Conservation (phyloP, 2,329 filamentous ascomycete species). For the Fusarium abutilonis region DNA sequence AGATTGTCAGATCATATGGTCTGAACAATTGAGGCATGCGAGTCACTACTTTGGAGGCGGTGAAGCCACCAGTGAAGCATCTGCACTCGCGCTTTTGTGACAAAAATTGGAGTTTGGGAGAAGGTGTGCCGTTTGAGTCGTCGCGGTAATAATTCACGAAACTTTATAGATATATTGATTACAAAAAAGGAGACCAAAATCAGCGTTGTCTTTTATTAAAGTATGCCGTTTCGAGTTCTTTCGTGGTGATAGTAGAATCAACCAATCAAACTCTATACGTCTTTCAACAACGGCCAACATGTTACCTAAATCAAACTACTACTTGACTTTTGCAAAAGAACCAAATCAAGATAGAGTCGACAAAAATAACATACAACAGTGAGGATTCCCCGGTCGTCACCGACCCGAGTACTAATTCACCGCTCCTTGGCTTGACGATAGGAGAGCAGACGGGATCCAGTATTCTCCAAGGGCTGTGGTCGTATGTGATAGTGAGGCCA, state of each 20-base stretch:
- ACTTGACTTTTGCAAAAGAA: no score
- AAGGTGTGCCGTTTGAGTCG: not conserved
- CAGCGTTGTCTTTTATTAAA: no score
- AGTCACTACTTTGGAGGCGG: not conserved
- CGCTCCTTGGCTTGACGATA: constrained; percentile 20
- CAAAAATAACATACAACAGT: constrained; percentile 20
- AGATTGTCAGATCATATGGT: not conserved
- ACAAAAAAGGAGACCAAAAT: constrained; percentile 1
- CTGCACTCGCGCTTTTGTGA: no score
- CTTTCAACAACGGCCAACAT: no score
- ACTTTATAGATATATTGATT: no score
- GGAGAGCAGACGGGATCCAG: constrained; percentile 30
- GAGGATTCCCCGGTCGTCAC: constrained; percentile 25
- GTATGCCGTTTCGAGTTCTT: no score
- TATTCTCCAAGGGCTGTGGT: constrained; percentile 27
- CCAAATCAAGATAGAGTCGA: no score
- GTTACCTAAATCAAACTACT: no score
- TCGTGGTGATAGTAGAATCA: no score
- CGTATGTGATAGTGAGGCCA: constrained; percentile 1
- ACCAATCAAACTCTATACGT: no score
- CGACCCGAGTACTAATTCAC: constrained; percentile 21
- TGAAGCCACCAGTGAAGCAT: no score
- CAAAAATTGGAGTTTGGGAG: no score
- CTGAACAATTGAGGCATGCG: not conserved
- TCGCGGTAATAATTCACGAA: constrained; percentile 15